Base-by-base conservation (phyloP, 345 rosid genomes). In the Aquilaria yunnanensis region DNA sequence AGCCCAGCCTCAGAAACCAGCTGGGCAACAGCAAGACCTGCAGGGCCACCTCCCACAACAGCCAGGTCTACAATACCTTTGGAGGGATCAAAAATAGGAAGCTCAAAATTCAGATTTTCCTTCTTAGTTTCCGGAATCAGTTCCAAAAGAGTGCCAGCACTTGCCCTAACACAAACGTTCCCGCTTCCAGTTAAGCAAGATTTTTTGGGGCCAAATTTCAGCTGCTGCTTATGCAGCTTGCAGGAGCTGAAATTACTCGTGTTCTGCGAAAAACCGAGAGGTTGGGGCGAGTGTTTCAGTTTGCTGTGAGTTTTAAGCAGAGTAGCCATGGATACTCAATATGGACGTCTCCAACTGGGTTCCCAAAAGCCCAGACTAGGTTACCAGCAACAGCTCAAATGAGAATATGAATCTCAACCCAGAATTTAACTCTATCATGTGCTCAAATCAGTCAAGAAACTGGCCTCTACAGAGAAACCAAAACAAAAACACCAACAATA, bases 11-110 rank as follows among this genome's bases (percentile, higher is more conserved):
- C 88, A 0, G 99, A 88, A 34, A 94, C 99, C 61, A 80, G 95
- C 72, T 90, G 96, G 9, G 98, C 97, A 61, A 93, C 98, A 3
- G 98, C 98, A 13, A 93, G 85, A 66, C 99, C 99, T 0, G 99
- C 97, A 10, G 99, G 97, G 6, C 99, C 99, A 0, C 99, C 99
- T 14, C 99, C 99, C 2, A 94, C 99, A 30, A 94, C 90, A 1
- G 97, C 99, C 47, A 94, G 78, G 69, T 94, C 99, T 14, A 75
- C 77, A 53, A 61, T 67, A 11, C 80, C 86, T 74, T 79, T 81
- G 7, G 86, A 74, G 3, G 89, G 74, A 70, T 93, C 86, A 69
- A 76, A 85, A 63, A 85, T n/a, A 47, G 97, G 98, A 64, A 90
- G 95, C 67, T 90, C 97, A 59, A 85, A 78, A 1, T 90, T 94